These are phyloP conservation scores for Ustulina deusta DNA, from an alignment of 2,329 filamentous ascomycete genomes.

Conservation along the genomic window DNA sequence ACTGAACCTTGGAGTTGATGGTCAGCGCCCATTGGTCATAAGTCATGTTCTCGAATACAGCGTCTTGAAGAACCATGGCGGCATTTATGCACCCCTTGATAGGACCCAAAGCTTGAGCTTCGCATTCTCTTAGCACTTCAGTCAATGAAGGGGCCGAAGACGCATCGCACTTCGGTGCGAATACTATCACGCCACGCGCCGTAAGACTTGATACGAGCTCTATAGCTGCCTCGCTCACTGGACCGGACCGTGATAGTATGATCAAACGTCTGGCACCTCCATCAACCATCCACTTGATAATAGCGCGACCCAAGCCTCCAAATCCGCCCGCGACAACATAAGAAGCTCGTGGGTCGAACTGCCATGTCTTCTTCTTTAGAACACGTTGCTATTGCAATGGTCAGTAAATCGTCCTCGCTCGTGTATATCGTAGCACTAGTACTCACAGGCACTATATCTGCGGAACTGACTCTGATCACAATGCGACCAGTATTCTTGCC, in stretches of 20 bases:
- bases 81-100: conserved; percentile 58
- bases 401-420: background rate
- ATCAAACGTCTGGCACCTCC: conserved; percentile 45
- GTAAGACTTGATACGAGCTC: conserved; percentile 40
- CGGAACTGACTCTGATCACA: conserved; percentile 40
- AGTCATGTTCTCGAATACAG: conserved; percentile 47
- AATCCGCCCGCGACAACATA: conserved; percentile 49
- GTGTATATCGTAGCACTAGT: background rate
- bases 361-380: conserved; percentile 41
- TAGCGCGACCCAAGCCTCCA: conserved; percentile 48
- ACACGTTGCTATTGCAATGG: conserved; percentile 39
- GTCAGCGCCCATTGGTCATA: conserved; percentile 45
- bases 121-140: conserved; percentile 36
- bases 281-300: conserved; percentile 46
- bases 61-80: conserved; percentile 56
- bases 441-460: conserved; percentile 47
- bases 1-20: conserved; percentile 44
- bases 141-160: conserved; percentile 35
- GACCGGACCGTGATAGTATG: conserved; percentile 44
- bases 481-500: conserved; percentile 44
- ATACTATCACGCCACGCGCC: conserved; percentile 34
- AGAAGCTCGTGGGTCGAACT: conserved; percentile 44
- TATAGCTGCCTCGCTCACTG: conserved; percentile 35
- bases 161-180: conserved; percentile 44
- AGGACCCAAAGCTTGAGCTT: conserved; percentile 44